phyloP scores from a whole-genome alignment of 2,329 filamentous ascomycete genomes.

The Neurospora sp. region DNA sequence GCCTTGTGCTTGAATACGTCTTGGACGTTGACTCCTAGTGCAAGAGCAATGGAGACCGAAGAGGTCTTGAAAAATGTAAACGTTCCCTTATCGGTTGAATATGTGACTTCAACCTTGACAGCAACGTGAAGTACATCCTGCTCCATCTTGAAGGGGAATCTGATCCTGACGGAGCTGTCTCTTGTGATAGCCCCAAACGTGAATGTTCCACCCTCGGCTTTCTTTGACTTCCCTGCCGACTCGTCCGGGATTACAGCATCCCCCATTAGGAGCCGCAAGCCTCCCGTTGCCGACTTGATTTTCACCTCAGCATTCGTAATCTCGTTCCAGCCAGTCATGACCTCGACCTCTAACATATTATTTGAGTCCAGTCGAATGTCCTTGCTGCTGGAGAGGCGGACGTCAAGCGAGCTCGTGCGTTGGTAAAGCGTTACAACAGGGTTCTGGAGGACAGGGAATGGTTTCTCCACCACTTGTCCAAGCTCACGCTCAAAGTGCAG shows the following conservation, averaged over 20 bases:
- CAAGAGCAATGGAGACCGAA: constrained; percentile 62
- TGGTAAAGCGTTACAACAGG: constrained; percentile 67
- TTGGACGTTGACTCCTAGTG: constrained; percentile 90
- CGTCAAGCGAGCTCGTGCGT: constrained; percentile 56
- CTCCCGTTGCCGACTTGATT: constrained; percentile 55
- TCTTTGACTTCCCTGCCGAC: constrained; percentile 30
- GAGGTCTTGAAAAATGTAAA: constrained; percentile 56
- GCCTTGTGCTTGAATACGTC: constrained; percentile 81
- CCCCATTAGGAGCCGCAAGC: constrained; percentile 51
- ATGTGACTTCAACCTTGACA: constrained; percentile 66
- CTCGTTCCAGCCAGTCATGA: constrained; percentile 67
- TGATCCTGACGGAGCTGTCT: constrained; percentile 44
- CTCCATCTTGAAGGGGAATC: constrained; percentile 76
- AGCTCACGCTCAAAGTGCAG: constrained; percentile 56
- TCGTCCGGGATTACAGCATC: constrained; percentile 43
- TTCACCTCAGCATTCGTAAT: constrained; percentile 49
- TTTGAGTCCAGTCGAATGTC: constrained; percentile 71
- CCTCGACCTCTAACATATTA: constrained; percentile 64
- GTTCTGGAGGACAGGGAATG: constrained; percentile 43
- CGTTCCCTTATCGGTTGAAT: constrained; percentile 55
- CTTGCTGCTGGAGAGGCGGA: constrained; percentile 55
- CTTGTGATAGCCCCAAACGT: constrained; percentile 37
- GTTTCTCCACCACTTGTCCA: constrained; percentile 35
- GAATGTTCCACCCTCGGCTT: constrained; percentile 44
- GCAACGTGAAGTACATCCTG: constrained; percentile 62